Base-by-base conservation (phyloP, 2,329 filamentous ascomycete species). In the Ophiostoma sp. region DNA sequence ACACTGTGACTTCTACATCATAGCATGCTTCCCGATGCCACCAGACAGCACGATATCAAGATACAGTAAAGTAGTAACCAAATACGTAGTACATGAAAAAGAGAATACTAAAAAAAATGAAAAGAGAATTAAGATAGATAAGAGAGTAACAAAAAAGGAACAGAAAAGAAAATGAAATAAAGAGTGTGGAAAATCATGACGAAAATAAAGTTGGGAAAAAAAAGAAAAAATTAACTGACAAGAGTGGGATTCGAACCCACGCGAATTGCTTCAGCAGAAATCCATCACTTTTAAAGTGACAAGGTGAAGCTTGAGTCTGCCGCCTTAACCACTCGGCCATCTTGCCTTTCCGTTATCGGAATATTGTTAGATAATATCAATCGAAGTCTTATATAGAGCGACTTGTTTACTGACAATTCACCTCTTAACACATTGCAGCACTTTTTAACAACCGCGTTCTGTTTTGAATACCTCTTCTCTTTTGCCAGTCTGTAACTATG, bases 191-290 rank as follows among this genome's bases (percentile, higher is more conserved):
- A 27, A 27, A 27, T 27, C 27, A 27, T 27, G 27, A 27, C 27
- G 1, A 27, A 27, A 27, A 27, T 27, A 27, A 27, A 27, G 27
- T 27, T 27, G 27, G 2, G 2, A 27, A 40, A 63, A 41, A 64
- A 44, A 44, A 9, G 0, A 64, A 45, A 64, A 64, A 64, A 14
- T 8, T 44, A 64, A 63, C 58, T 64, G 63, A 64, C 63, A 64
- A 64, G 63, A 64, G 63, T 64, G 63, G 63, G 63, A 64, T 64
- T 64, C 63, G 63, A 64, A 64, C 63, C 63, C 63, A 64, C 63
- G 63, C 41, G 63, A 64, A 64, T 64, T 64, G 63, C 63, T 64
- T 64, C 63, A 64, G 63, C 63, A 64, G 63, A 64, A 27, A 64
- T 36, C 14, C 63, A 64, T 45, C 63, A 47, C 63, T 11, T 47